Conservation (phyloP, 2,329 filamentous ascomycete genomes). For the Aspergillus sp. region DNA sequence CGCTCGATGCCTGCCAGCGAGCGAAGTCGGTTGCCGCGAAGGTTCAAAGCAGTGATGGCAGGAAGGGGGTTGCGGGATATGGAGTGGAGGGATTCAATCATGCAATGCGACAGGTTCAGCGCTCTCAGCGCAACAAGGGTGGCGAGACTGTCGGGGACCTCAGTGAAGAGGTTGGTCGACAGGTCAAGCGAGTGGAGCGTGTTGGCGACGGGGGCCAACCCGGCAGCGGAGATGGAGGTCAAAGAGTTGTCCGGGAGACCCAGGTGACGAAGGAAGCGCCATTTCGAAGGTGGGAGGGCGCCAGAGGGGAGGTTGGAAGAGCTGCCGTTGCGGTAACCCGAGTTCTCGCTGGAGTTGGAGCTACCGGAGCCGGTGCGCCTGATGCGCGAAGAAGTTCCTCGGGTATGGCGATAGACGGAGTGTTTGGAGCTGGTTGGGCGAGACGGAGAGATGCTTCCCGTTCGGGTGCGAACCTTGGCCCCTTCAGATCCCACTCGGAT, state of each 20-base stretch:
- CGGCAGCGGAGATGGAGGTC: slow-evolving; percentile 72
- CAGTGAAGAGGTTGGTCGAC: slow-evolving; percentile 88
- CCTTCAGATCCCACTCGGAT: slow-evolving; percentile 60
- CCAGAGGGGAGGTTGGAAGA: slow-evolving; percentile 74
- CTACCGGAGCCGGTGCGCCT: slow-evolving; percentile 88
- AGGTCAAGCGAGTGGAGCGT: slow-evolving; percentile 90
- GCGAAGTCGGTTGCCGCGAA: slow-evolving; percentile 81
- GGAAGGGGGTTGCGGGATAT: slow-evolving; percentile 79
- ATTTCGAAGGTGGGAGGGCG: slow-evolving; percentile 79
- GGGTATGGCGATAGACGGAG: slow-evolving; percentile 61
- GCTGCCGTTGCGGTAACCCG: slow-evolving; percentile 61
- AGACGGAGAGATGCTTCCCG: slow-evolving; percentile 78
- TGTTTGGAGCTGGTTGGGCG: slow-evolving; percentile 75
- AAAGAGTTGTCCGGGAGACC: slow-evolving; percentile 90
- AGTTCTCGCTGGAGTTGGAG: slow-evolving; percentile 73
- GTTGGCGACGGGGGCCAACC: slow-evolving; percentile 78
- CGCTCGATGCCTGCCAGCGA: slow-evolving; percentile 90
- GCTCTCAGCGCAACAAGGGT: slow-evolving; percentile 84
- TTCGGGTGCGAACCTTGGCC: slow-evolving; percentile 39
- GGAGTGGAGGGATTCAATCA: slow-evolving; percentile 93
- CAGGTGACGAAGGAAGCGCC: slow-evolving; percentile 90
- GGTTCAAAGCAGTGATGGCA: slow-evolving; percentile 88
- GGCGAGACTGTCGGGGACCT: slow-evolving; percentile 88
- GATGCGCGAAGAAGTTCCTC: slow-evolving; percentile 69
- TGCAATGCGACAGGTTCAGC: slow-evolving; percentile 91